Evolutionary conservation across 176 grass and related monocot species (phyloP).

Genomic region (Themeda triandra): DNA sequence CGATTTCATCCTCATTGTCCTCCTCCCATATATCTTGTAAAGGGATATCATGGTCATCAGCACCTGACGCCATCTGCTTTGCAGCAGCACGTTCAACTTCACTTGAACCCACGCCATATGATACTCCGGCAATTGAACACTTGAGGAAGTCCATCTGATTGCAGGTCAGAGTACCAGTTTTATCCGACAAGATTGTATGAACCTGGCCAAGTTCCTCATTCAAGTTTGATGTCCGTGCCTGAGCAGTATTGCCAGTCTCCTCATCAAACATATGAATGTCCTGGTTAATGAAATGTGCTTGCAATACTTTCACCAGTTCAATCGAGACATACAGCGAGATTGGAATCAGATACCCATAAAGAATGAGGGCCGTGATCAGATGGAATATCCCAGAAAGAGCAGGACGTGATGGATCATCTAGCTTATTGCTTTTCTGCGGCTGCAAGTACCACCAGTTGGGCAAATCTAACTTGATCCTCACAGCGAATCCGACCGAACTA

Average conservation of each 20-base stretch:
- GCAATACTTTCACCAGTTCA: slow-evolving; percentile 90
- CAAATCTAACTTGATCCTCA: slow-evolving; percentile 74
- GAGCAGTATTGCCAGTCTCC: slow-evolving; percentile 77
- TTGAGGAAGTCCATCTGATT: slow-evolving; percentile 99
- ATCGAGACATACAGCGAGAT: slow-evolving; percentile 97
- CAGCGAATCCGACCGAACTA: slow-evolving; percentile 89
- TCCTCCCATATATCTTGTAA: slow-evolving; percentile 61
- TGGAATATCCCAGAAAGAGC: slow-evolving; percentile 85
- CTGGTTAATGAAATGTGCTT: slow-evolving; percentile 92
- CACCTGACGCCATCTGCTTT: slow-evolving; percentile 75
- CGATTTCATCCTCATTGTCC: slow-evolving; percentile 58
- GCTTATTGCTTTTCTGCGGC: slow-evolving; percentile 46
- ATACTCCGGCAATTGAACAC: slow-evolving; percentile 83
- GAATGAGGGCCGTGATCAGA: slow-evolving; percentile 96
- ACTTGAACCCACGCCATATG: slow-evolving; percentile 81
- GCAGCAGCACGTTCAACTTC: slow-evolving; percentile 92
- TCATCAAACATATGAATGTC: slow-evolving; percentile 98
- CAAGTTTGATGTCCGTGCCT: slow-evolving; percentile 91
- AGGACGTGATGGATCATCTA: slow-evolving; percentile 66
- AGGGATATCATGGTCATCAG: slow-evolving; percentile 36
- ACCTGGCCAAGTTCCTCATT: slow-evolving; percentile 99
- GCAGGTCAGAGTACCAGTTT: slow-evolving; percentile 96
- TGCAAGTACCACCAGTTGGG: slow-evolving; percentile 86
- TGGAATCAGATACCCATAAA: slow-evolving; percentile 96
- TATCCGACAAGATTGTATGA: slow-evolving; percentile 86